Evolutionary conservation across 2,329 filamentous ascomycete genomes (phyloP).

Genomic region (Bimuria novae-zelandiae): DNA sequence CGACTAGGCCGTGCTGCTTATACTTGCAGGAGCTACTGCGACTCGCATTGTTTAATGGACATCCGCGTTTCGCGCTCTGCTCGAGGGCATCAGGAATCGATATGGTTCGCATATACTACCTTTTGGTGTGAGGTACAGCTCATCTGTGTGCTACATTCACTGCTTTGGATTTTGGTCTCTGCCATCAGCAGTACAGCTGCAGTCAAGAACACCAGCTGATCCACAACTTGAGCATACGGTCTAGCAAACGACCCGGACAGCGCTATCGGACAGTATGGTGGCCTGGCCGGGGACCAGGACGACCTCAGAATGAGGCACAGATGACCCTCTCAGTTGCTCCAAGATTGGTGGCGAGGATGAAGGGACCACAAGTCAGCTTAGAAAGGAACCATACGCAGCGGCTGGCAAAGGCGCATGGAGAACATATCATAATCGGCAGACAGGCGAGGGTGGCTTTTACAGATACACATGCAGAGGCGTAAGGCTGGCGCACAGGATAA

Average conservation of each 20-base stretch:
- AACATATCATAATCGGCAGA: conserved; percentile 2
- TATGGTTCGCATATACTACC: not conserved
- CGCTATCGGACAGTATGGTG: not conserved
- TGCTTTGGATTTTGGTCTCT: not conserved
- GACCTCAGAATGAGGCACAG: not conserved
- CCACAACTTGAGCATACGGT: not conserved
- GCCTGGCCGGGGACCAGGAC: not conserved
- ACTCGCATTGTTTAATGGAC: not conserved
- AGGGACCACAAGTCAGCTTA: not conserved
- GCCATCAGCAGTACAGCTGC: not conserved
- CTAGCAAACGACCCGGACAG: not conserved
- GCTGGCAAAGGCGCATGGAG: not conserved
- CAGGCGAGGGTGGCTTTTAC: too few relatives aligned
- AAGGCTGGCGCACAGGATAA: not conserved
- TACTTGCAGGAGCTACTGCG: not conserved
- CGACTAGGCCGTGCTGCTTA: not conserved
- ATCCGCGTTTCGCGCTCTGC: not conserved
- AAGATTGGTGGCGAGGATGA: not conserved
- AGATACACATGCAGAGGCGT: not conserved
- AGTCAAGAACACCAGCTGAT: not conserved
- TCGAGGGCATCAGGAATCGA: not conserved
- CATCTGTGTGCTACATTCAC: not conserved
- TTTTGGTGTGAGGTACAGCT: not conserved
- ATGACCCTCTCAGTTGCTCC: not conserved
- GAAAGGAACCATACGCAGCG: not conserved